A percentile compares a stretch with the other conserved stretches of the same genome.
Conservation (phyloP, 2,329 filamentous ascomycete genomes). For the Aspergillus uvarum region DNA sequence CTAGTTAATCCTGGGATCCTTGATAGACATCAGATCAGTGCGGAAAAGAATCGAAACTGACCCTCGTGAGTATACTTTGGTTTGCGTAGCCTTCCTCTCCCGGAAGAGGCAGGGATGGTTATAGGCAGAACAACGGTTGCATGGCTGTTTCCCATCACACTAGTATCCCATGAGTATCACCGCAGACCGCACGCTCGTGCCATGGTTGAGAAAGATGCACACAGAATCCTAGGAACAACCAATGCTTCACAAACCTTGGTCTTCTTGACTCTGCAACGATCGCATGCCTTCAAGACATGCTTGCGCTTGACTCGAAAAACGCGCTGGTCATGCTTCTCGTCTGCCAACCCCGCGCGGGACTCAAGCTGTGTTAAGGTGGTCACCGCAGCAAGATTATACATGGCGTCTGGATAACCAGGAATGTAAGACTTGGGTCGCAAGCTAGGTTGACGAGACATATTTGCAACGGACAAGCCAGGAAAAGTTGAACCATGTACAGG, state of each 20-base stretch:
- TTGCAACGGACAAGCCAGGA: constrained; percentile 4
- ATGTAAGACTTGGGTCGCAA: constrained; percentile 40
- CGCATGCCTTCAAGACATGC: constrained; percentile 47
- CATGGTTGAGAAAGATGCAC: constrained; percentile 4
- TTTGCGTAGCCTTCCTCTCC: constrained; percentile 45
- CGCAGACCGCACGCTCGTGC: constrained; percentile 3
- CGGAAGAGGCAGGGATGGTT: constrained; percentile 47
- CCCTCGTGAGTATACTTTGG: constrained; percentile 47
- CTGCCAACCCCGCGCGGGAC: constrained; percentile 26
- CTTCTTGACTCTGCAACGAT: constrained; percentile 48
- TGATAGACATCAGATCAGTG: background rate
- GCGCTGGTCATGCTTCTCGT: constrained; percentile 40
- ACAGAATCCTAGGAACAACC: constrained; percentile 2
- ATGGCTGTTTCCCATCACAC: constrained; percentile 48
- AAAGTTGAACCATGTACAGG: constrained; percentile 6
- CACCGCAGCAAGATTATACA: constrained; percentile 35
- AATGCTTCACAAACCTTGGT: constrained; percentile 39
- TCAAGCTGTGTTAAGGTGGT: constrained; percentile 34
- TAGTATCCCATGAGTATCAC: constrained; percentile 22
- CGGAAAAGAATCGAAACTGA: constrained; percentile 21
- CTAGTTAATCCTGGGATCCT: constrained; percentile 2
- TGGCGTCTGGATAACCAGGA: constrained; percentile 35
- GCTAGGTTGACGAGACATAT: constrained; percentile 45
- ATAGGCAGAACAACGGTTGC: constrained; percentile 45
- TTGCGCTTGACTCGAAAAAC: constrained; percentile 46